Conservation (phyloP, 306 rosid species). For the Oxytropis ochrocephala region DNA sequence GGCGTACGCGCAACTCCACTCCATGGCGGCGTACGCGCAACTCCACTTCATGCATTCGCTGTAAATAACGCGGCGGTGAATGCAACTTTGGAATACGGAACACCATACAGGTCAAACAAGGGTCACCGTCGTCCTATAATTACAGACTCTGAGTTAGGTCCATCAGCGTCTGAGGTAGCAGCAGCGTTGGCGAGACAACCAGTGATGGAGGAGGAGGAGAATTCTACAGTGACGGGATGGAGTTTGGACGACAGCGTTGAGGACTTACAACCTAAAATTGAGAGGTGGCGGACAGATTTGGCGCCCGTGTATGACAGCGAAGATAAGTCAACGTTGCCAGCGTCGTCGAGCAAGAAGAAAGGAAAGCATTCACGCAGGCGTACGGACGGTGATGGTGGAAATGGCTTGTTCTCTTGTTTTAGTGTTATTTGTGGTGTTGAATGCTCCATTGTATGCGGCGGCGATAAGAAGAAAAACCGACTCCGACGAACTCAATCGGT, state of each 20-base stretch:
- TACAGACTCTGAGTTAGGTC: conserved; percentile 84
- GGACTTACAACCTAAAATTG: conserved; percentile 62
- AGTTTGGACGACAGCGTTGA: conserved; percentile 67
- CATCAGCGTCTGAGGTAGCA: conserved; percentile 93
- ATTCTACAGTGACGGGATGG: conserved; percentile 56
- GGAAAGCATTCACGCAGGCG: conserved; percentile 32
- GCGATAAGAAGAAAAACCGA: conserved; percentile 19
- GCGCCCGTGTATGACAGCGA: conserved; percentile 58
- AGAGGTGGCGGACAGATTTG: conserved; percentile 72
- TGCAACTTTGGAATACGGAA: conserved; percentile 34
- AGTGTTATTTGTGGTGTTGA: conserved; percentile 84
- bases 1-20: conserved; percentile 31
- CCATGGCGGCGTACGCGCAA: conserved; percentile 19
- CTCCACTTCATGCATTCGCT: conserved; percentile 23
- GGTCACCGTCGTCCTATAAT: conserved; percentile 14
- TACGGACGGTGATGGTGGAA: conserved; percentile 30
- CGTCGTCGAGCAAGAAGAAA: conserved; percentile 14
- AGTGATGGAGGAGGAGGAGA: conserved; percentile 35
- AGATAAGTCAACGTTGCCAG: conserved; percentile 29
- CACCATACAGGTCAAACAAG: conserved; percentile 47
- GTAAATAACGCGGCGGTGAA: not conserved
- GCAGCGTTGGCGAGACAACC: conserved; percentile 47
- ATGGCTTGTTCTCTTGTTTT: conserved; percentile 82
- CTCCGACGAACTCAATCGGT: conserved; percentile 36
- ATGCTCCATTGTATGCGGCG: conserved; percentile 81